These are phyloP conservation scores for Salix exigua DNA, from an alignment of 345 rosid genomes.

Conservation along the genomic window DNA sequence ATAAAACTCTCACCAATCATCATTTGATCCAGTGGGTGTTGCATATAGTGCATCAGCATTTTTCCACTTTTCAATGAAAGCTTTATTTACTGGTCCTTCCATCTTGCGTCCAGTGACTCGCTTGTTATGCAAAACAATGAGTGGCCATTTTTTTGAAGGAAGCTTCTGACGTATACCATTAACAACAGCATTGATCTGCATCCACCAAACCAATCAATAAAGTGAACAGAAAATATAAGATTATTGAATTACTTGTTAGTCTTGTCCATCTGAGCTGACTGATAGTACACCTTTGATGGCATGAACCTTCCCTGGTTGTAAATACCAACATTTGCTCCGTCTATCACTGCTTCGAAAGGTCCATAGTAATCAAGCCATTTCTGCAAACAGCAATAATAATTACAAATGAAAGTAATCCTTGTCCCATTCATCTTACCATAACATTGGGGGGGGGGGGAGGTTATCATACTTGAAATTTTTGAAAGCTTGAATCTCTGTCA, in stretches of 20 bases:
- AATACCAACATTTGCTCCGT: conserved; percentile 68
- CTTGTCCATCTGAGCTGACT: conserved; percentile 7
- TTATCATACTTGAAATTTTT: conserved; percentile 54
- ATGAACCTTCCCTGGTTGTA: conserved; percentile 42
- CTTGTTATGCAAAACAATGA: conserved; percentile 57
- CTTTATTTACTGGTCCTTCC: conserved; percentile 38
- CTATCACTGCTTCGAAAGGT: conserved; percentile 67
- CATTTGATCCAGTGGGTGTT: conserved; percentile 72
- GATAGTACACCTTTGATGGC: conserved; percentile 46
- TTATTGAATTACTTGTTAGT: not conserved
- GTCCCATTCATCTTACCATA: not conserved
- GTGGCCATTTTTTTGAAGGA: conserved; percentile 64
- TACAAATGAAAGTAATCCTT: not conserved
- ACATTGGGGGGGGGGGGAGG: not conserved
- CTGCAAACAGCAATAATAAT: conserved; percentile 29
- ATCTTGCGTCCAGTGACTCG: conserved; percentile 45
- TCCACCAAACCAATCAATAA: not conserved
- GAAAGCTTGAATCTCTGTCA: conserved; percentile 53
- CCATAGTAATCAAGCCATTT: conserved; percentile 70
- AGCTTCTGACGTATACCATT: conserved; percentile 55
- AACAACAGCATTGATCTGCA: conserved; percentile 53
- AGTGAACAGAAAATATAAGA: not conserved
- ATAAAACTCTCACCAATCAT: conserved; percentile 56
- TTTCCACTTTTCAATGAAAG: conserved; percentile 56
- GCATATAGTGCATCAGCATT: conserved; percentile 59